Evolutionary conservation across 1,139 yeast genomes (phyloP), one percentile per base, ranked within the genome.

Genomic region (Blastobotrys niveus): DNA sequence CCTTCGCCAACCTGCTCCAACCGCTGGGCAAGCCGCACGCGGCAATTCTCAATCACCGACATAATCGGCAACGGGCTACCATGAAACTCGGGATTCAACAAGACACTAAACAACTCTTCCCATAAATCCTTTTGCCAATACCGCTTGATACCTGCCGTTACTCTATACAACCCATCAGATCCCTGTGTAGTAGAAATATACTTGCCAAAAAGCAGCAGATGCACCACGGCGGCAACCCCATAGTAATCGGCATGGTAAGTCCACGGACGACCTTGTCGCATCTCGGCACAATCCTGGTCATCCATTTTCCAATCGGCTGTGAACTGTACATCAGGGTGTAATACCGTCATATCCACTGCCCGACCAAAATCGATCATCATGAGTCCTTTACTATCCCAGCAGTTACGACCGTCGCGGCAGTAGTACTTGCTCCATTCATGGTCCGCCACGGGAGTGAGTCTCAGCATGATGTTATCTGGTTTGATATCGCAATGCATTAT

Each of bases 401-500:
- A 75, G 38, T 62, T 51, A 5, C 56, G 48, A 0, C 76, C 75
- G 22, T 62, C 57, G 10, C 64, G 56, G 55, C 46, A 54, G 43
- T 54, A 53, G 38, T 51, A 25, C 44, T 47, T 38, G 62, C 68
- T 34, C 49, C 53, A 38, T 30, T 43, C 47, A 10, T 41, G 42
- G 21, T 49, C 53, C 7, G 49, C 45, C 2, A 47, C 29, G 12
- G 52, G 52, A n/a, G 67, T 67, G 34, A 85, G 71, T 34, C 83
- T 64, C 0, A 87, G 60, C 95, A 89, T 84, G 53, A 93, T 83
- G 58, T 88, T 88, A 51, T 86, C 95, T 0, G 95, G 83, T 57
- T 83, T 85, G 47, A 88, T 64, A 60, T 87, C 95, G 1, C 96
- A 94, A 64, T 89, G 96, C 14, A 89, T 68, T 1, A 88, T 77